These are phyloP conservation scores for Yarrowia osloensis DNA, from an alignment of 805 yeast species.

Conservation along the genomic window DNA sequence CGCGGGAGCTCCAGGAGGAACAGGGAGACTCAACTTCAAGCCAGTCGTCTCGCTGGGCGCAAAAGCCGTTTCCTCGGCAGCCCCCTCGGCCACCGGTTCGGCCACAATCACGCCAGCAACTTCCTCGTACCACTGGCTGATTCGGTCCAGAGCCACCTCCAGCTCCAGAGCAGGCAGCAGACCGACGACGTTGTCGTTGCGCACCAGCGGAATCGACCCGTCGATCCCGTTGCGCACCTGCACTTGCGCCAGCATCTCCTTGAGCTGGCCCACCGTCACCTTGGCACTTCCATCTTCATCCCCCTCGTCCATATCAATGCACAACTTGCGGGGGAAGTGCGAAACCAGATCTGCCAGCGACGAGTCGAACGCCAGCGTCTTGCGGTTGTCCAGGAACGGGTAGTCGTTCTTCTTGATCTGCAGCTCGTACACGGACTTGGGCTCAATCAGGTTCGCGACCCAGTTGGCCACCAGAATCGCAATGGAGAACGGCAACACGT, in stretches of 20 bases:
- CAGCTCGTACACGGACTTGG: slow-evolving; percentile 53
- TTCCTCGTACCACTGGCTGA: slow-evolving; percentile 38
- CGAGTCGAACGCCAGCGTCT: slow-evolving; percentile 42
- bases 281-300: slow-evolving; percentile 35
- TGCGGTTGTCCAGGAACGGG: slow-evolving; percentile 55
- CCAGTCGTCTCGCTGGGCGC: not conserved
- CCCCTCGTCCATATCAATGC: slow-evolving; percentile 47
- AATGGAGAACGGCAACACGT: slow-evolving; percentile 58
- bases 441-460: slow-evolving; percentile 56
- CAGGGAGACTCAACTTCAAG: not conserved
- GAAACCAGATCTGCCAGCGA: slow-evolving; percentile 49
- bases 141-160: slow-evolving; percentile 53
- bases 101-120: not conserved
- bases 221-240: slow-evolving; percentile 51
- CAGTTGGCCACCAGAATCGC: slow-evolving; percentile 60
- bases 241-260: slow-evolving; percentile 44
- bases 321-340: slow-evolving; percentile 35
- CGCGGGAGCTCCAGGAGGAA: not conserved
- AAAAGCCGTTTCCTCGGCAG: not conserved
- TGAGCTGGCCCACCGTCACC: slow-evolving; percentile 43
- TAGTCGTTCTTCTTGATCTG: slow-evolving; percentile 52
- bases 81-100: not conserved
- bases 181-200: slow-evolving; percentile 47
- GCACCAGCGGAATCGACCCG: slow-evolving; percentile 55
- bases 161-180: slow-evolving; percentile 53